These are phyloP conservation scores for Didymella keratinophila DNA, from an alignment of 2,329 filamentous ascomycete genomes.

Conservation along the genomic window DNA sequence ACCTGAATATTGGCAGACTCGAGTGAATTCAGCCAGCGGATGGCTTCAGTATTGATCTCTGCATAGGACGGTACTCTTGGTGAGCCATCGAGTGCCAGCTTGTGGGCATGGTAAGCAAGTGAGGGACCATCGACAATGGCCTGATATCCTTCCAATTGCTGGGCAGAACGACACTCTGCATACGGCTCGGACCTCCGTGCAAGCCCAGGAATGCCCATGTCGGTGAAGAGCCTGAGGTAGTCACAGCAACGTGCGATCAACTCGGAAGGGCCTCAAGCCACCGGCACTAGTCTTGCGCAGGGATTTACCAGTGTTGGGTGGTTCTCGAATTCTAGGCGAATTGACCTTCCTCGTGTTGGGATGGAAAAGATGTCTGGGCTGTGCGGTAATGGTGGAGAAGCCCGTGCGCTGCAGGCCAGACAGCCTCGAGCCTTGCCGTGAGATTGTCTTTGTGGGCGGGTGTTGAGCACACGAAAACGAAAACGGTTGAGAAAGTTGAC, in stretches of 20 bases:
- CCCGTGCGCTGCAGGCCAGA: slow-evolving; percentile 21
- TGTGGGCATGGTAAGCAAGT: slow-evolving; percentile 75
- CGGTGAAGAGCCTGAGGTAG: slow-evolving; percentile 10
- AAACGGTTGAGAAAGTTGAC: slow-evolving; percentile 18
- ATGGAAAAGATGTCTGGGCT: slow-evolving; percentile 22
- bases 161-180: slow-evolving; percentile 32
- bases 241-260: slow-evolving; percentile 14
- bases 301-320: slow-evolving; percentile 17
- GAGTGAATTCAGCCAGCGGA: slow-evolving; percentile 68
- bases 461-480: slow-evolving; percentile 18
- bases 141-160: slow-evolving; percentile 35
- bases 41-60: slow-evolving; percentile 64
- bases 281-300: slow-evolving; percentile 9
- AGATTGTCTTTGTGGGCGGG: slow-evolving; percentile 9
- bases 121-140: slow-evolving; percentile 77
- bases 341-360: slow-evolving; percentile 22
- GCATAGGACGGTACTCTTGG: slow-evolving; percentile 58
- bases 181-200: slow-evolving; percentile 43
- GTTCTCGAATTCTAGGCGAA: slow-evolving; percentile 16
- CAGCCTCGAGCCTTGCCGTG: slow-evolving; percentile 19
- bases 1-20: slow-evolving; percentile 64
- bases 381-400: slow-evolving; percentile 15
- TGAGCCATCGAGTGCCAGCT: slow-evolving; percentile 51
- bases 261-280: slow-evolving; percentile 13
- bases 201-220: slow-evolving; percentile 49